A percentile compares a stretch with the other conserved stretches of the same genome.
These are phyloP conservation scores for Phialemonium atrogriseum DNA, from an alignment of 2,329 filamentous ascomycete species.

Conservation along the genomic window DNA sequence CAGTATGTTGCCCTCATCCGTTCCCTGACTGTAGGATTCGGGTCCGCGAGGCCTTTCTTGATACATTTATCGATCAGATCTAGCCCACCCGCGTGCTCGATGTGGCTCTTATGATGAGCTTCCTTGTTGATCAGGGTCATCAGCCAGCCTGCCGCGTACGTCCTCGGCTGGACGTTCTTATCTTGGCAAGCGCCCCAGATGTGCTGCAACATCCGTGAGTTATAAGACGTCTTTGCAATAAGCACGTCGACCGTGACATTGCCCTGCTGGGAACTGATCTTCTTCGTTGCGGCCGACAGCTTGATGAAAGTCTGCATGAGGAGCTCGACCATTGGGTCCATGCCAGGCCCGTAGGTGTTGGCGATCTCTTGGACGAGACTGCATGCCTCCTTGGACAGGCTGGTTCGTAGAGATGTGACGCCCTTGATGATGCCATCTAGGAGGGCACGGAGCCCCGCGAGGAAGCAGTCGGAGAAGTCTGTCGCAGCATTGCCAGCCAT, in stretches of 20 bases:
- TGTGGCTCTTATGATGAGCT: slow-evolving; percentile 64
- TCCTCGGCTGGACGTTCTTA: slow-evolving; percentile 84
- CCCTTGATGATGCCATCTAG: slow-evolving; percentile 87
- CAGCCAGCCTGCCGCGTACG: slow-evolving; percentile 74
- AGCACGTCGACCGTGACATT: slow-evolving; percentile 75
- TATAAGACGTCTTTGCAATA: slow-evolving; percentile 73
- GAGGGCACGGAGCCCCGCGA: slow-evolving; percentile 62
- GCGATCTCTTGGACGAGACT: slow-evolving; percentile 79
- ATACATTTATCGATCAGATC: slow-evolving; percentile 82
- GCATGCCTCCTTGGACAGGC: slow-evolving; percentile 80
- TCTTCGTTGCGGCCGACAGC: slow-evolving; percentile 82
- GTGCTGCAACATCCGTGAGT: slow-evolving; percentile 73
- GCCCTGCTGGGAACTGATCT: slow-evolving; percentile 79
- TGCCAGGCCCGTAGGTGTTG: slow-evolving; percentile 61
- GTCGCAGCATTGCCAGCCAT: slow-evolving; percentile 75
- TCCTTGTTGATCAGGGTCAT: slow-evolving; percentile 75
- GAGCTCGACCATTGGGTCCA: slow-evolving; percentile 86
- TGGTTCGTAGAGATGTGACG: slow-evolving; percentile 76
- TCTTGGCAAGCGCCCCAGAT: slow-evolving; percentile 76
- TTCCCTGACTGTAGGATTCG: slow-evolving; percentile 85
- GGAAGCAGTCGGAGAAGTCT: slow-evolving; percentile 65
- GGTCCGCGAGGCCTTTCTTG: slow-evolving; percentile 78
- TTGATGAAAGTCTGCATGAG: slow-evolving; percentile 86
- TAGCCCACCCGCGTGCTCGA: slow-evolving; percentile 78
- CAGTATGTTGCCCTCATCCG: slow-evolving; percentile 81